Percentiles rank a stretch among this genome's conserved stretches.
These are phyloP conservation scores for Lipomyces mesembrius DNA, from an alignment of 805 yeast species.

Conservation along the genomic window DNA sequence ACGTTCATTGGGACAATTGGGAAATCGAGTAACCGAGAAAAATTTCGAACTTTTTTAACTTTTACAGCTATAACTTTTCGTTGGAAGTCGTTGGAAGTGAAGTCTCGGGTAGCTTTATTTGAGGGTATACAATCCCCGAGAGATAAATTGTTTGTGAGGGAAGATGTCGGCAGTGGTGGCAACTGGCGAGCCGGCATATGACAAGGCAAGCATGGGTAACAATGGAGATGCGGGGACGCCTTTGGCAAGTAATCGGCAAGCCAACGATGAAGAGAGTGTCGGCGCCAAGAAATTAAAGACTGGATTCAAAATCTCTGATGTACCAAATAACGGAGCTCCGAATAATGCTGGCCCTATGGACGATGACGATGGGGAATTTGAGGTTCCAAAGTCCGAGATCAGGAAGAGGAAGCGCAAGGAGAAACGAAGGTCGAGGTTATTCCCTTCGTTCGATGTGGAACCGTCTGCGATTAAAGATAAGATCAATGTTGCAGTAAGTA, in stretches of 20 bases:
- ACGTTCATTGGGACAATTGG: not conserved
- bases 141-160: not conserved
- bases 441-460: conserved; percentile 35
- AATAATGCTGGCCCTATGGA: not conserved
- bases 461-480: conserved; percentile 19
- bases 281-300: not conserved
- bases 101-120: not conserved
- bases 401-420: conserved; percentile 38
- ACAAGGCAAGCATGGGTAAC: not conserved
- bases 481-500: conserved; percentile 40
- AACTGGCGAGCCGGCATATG: not conserved
- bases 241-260: not conserved
- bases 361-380: conserved; percentile 25
- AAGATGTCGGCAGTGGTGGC: not conserved
- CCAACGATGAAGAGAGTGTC: not conserved
- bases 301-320: not conserved
- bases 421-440: conserved; percentile 38
- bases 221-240: not conserved
- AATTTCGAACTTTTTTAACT: not conserved
- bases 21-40: not conserved
- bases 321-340: no score
- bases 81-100: not conserved
- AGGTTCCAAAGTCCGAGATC: conserved; percentile 22
- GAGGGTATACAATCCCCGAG: not conserved
- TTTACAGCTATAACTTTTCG: not conserved